Conservation (phyloP, 371 early-diverging fungal species). For the Lichtheimia hyalospora region DNA sequence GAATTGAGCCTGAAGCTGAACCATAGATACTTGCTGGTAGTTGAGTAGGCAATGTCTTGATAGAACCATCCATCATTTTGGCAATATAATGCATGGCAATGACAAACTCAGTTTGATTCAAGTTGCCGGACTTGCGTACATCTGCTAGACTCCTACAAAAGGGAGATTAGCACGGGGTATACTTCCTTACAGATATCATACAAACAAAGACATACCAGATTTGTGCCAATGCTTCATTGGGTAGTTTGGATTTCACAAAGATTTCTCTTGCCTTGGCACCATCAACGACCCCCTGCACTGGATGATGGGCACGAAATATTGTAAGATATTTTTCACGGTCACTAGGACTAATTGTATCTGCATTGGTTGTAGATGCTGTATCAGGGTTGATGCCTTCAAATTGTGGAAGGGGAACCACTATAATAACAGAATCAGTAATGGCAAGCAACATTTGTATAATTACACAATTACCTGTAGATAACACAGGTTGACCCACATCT, state of each 20-base stretch:
- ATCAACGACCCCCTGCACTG: conserved; percentile 36
- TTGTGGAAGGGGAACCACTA: conserved; percentile 53
- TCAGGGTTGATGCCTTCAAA: conserved; percentile 50
- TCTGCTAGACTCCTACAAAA: conserved; percentile 64
- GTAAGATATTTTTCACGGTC: conserved; percentile 45
- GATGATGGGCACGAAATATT: conserved; percentile 46
- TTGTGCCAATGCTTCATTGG: conserved; percentile 39
- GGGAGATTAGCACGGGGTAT: background rate
- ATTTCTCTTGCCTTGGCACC: conserved; percentile 39
- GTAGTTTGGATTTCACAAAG: conserved; percentile 46
- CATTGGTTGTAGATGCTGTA: conserved; percentile 7
- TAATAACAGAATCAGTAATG: background rate
- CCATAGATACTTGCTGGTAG: conserved; percentile 63
- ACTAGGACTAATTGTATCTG: conserved; percentile 22
- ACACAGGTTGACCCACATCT: conserved; percentile 8
- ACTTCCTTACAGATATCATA: background rate
- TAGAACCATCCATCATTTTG: conserved; percentile 70
- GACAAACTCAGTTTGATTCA: conserved; percentile 73
- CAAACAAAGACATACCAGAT: conserved; percentile 40
- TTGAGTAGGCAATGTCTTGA: conserved; percentile 53
- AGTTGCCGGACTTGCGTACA: conserved; percentile 62
- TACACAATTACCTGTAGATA: conserved; percentile 11
- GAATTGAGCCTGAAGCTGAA: conserved; percentile 31
- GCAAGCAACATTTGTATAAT: background rate
- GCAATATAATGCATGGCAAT: conserved; percentile 86